Conservation (phyloP, 768 basidiomycete species). For the Rhodotorula diobovata region DNA sequence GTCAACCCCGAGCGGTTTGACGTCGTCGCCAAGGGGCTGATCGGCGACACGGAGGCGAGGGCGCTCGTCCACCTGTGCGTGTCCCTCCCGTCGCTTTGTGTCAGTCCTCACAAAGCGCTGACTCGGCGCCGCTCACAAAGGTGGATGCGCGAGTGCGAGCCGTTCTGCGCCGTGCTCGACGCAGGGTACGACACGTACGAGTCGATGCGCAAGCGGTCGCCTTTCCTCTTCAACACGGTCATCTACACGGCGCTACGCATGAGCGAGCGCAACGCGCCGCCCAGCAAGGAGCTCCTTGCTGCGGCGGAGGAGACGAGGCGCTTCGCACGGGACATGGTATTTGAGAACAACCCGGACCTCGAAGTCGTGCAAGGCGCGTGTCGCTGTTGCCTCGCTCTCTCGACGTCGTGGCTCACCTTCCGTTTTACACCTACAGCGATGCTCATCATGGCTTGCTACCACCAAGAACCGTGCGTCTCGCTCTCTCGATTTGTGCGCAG, state of each 20-base stretch:
- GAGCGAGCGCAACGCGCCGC: background rate
- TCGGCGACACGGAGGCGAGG: slow-evolving; percentile 6
- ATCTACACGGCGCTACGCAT: slow-evolving; percentile 4
- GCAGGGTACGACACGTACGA: slow-evolving; percentile 11
- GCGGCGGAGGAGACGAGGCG: slow-evolving; percentile 21
- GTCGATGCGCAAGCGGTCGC: background rate
- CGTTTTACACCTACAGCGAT: background rate
- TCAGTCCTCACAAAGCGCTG: background rate
- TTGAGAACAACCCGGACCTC: slow-evolving; percentile 1
- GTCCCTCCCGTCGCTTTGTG: too few species aligned
- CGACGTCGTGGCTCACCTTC: background rate
- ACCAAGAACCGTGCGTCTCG: slow-evolving; percentile 15
- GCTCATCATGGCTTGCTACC: slow-evolving; percentile 13
- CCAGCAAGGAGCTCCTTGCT: slow-evolving; percentile 8
- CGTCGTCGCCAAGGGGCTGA: slow-evolving; percentile 19
- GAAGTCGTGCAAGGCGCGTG: slow-evolving; percentile 3
- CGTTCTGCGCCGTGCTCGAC: slow-evolving; percentile 23
- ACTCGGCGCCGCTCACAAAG: background rate
- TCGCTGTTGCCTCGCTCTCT: background rate
- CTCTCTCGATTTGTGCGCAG: too few species aligned
- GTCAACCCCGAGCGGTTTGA: slow-evolving; percentile 6
- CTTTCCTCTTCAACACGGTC: slow-evolving; percentile 10
- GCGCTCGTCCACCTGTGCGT: slow-evolving; percentile 11
- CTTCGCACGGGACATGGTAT: slow-evolving; percentile 10
- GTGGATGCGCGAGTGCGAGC: slow-evolving; percentile 12